Base-by-base conservation (phyloP, 306 rosid genomes). In the Vachellia collinsii region DNA sequence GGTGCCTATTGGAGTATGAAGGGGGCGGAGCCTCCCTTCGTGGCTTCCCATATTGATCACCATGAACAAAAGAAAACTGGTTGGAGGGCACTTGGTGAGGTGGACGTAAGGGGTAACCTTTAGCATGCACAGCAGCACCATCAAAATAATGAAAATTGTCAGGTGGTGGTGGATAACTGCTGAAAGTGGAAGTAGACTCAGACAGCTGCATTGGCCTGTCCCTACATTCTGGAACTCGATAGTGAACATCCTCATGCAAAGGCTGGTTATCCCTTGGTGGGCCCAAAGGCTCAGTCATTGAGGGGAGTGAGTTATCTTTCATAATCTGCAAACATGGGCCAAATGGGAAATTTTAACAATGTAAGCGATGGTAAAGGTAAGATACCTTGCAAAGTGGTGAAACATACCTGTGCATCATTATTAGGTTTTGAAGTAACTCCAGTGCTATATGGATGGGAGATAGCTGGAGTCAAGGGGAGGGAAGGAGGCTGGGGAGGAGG, bases 1-100 rank as follows among this genome's bases (percentile, higher is more conserved):
- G 97, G 79, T 81, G 82, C 72, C 97, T 83, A 80, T 85, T 85
- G 78, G 95, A 87, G 85, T 84, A 86, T 22, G 92, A 84, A 78
- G 91, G 86, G 7, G 90, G 89, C 8, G 82, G 88, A 71, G 77
- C 93, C 86, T 90, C 98, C 85, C 91, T 81, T 68, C 59, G 90
- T 44, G 88, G 88, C 75, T 83, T 93, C 82, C 76, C 81, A 62
- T 54, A 85, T 38, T 78, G 94, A 50, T 93, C 97, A 76, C 88
- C 97, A 10, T 81, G 85, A 83, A 89, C 93, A 86, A 90, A 92
- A 82, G 95, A 90, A 85, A 92, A 93, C 79, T 96, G 99, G 83
- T 84, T 82, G 38, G 90, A 89, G 7, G 92, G 91, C 62, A 92
- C 89, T 22, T 86, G 94, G 74, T 82, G 93, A 75, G 97, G 99